Evolutionary conservation across 345 rosid species (phyloP).

Genomic region (Rhodamnia rubescens): DNA sequence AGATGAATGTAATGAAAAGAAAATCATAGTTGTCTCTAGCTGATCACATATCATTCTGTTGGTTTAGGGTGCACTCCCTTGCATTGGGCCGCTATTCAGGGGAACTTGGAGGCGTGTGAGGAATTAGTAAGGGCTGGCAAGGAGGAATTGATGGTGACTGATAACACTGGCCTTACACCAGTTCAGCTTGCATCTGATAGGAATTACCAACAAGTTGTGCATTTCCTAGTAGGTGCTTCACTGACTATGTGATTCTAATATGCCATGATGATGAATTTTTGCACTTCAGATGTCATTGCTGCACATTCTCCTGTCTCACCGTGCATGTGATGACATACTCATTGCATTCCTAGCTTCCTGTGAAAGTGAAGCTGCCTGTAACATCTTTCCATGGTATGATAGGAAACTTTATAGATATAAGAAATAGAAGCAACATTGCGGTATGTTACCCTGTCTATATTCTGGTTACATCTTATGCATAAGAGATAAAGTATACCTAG

Average conservation of each 20-base stretch:
- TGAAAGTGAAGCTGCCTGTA: neutral
- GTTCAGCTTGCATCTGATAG: slow-evolving; percentile 97
- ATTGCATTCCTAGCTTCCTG: neutral
- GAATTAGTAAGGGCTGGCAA: slow-evolving; percentile 94
- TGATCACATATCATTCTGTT: neutral
- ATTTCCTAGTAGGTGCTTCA: slow-evolving; percentile 83
- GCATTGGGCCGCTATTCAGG: slow-evolving; percentile 98
- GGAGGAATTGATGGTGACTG: slow-evolving; percentile 83
- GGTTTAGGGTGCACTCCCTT: slow-evolving; percentile 92
- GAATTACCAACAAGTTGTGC: slow-evolving; percentile 96
- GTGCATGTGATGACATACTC: neutral
- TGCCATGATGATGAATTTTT: neutral
- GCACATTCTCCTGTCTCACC: neutral
- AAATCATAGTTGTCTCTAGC: neutral
- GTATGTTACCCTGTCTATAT: neutral
- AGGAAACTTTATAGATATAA: neutral
- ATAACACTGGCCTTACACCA: slow-evolving; percentile 93
- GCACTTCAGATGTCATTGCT: neutral
- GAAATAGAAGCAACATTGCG: neutral
- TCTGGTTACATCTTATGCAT: neutral
- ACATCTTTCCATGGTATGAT: neutral
- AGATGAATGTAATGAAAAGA: neutral
- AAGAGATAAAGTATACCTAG: neutral
- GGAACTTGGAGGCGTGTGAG: slow-evolving; percentile 96
- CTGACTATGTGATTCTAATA: neutral